phyloP scores from a whole-genome alignment of 2,329 filamentous ascomycete species.

The Ascochyta pisi region DNA sequence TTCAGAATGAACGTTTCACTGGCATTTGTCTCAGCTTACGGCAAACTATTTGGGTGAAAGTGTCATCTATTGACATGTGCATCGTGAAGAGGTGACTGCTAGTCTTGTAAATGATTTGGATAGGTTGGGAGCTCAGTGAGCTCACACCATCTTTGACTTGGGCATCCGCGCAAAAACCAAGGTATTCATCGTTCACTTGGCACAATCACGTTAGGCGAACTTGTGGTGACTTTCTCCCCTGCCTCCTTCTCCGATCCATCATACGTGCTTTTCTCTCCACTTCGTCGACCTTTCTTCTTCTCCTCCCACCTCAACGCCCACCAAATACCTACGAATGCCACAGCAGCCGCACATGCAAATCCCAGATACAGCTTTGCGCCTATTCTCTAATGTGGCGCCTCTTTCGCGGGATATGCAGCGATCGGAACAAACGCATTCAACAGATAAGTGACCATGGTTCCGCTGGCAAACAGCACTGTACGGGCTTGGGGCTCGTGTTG shows the following conservation, averaged over 20 bases:
- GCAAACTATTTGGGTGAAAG: too few species aligned
- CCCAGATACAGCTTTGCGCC: conserved; percentile 21
- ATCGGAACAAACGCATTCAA: conserved; percentile 17
- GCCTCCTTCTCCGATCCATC: neutral
- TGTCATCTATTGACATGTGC: too few species aligned
- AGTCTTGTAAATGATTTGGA: too few species aligned
- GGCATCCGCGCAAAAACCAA: neutral
- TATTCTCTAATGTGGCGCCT: conserved; percentile 16
- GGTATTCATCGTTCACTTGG: neutral
- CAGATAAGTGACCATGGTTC: conserved; percentile 5
- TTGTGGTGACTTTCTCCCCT: neutral
- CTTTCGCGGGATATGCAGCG: conserved; percentile 14
- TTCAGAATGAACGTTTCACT: too few species aligned
- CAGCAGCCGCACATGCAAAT: neutral
- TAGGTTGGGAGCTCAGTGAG: neutral
- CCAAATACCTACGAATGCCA: conserved; percentile 14
- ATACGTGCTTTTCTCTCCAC: neutral
- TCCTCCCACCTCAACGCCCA: conserved; percentile 11
- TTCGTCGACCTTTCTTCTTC: neutral
- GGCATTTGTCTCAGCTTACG: too few species aligned
- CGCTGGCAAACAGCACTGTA: conserved; percentile 15
- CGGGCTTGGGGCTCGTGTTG: conserved; percentile 17
- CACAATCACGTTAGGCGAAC: neutral
- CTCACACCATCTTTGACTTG: neutral
- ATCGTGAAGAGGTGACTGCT: too few species aligned